Percentiles rank a stretch among this genome's conserved stretches.
Evolutionary conservation across 805 yeast species (phyloP).

Genomic region (Myxozyma kluyveri): DNA sequence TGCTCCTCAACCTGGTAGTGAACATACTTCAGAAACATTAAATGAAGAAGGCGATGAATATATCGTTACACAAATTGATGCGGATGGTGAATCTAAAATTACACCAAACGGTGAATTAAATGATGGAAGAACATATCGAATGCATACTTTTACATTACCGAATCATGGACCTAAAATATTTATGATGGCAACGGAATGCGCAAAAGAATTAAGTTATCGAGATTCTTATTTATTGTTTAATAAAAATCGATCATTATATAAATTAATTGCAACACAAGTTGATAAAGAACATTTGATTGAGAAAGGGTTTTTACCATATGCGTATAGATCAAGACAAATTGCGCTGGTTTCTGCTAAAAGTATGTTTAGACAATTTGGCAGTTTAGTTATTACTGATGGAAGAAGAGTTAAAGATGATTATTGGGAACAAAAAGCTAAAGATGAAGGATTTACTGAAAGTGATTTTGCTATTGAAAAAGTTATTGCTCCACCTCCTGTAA

Average conservation of each 20-base stretch:
- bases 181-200: conserved; percentile 44
- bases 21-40: conserved; percentile 24
- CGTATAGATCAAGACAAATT: conserved; percentile 38
- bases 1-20: conserved; percentile 13
- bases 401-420: conserved; percentile 53
- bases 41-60: conserved; percentile 39
- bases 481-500: neutral
- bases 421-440: conserved; percentile 49
- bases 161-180: conserved; percentile 41
- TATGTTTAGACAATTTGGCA: conserved; percentile 51
- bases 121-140: conserved; percentile 43
- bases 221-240: conserved; percentile 56
- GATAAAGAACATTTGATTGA: conserved; percentile 43
- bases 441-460: conserved; percentile 46
- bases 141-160: conserved; percentile 45
- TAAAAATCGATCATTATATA: conserved; percentile 41
- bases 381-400: conserved; percentile 49
- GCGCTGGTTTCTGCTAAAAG: conserved; percentile 46
- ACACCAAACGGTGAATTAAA: conserved; percentile 41
- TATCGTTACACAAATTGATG: conserved; percentile 38
- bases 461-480: conserved; percentile 44
- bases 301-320: conserved; percentile 35
- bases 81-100: conserved; percentile 49
- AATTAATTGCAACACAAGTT: conserved; percentile 40
- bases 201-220: conserved; percentile 45